Base-by-base conservation (phyloP, 345 rosid genomes). In the Lepidium aucheri region DNA sequence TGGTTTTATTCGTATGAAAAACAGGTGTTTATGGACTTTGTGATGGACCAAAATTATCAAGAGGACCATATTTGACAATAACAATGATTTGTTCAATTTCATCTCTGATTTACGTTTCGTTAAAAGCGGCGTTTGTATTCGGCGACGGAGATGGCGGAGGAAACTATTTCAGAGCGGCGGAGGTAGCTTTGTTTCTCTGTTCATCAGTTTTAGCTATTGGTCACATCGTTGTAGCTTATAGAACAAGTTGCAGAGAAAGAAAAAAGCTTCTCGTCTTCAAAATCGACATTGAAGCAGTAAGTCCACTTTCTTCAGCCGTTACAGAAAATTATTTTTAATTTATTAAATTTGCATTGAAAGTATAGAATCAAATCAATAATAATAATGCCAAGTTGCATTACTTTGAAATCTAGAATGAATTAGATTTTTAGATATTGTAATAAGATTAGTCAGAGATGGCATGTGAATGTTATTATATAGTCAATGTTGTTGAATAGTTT, bases 221-320 rank as follows among this genome's bases (percentile, higher is more conserved):
- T 10, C 99, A 90, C 44, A 59, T 94, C 39, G 58, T 81, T 43
- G 96, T 83, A 7, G 97, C 97, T 0, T 90, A 94, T 50, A 70
- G 89, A 80, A 94, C 86, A 30, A 88, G 97, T 64, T 94, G 99
- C 79, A 78, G 89, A 66, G 97, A 88, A 59, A 81, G 96, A 78
- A 82, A 90, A 73, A 94, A 94, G 73, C 96, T 94, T 38, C 81
- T 88, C 43, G 97, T 94, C 16, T 94, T 81, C 83, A 90, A 85
- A 78, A 94, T 94, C 67, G 99, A 90, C 79, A 90, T 88, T 16
- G 99, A 94, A 90, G 89, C 97, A 18, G 99, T 90, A 82, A 86
- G 98, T 81, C 40, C 65, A 53, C 24, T 65, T 43, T 50, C 51
- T 14, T 7, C 20, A n/a, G 50, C 65, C 74, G 66, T 74, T 68